A percentile compares a stretch with the other conserved stretches of the same genome.
These are phyloP conservation scores for Scleroderma bovista DNA, from an alignment of 768 basidiomycete species.

Conservation along the genomic window DNA sequence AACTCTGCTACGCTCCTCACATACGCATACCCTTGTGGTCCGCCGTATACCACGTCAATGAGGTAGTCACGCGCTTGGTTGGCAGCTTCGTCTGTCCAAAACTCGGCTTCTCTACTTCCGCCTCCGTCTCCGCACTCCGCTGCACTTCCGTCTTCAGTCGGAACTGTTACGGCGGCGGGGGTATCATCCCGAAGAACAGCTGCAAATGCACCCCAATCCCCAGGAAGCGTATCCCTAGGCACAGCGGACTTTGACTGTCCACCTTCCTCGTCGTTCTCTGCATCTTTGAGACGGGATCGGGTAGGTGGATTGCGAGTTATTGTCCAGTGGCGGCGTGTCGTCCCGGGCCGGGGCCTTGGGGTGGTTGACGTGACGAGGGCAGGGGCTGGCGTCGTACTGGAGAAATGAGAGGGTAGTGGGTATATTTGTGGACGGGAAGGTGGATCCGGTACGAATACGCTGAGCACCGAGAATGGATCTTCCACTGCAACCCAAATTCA, in stretches of 20 bases:
- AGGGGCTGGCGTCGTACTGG: slow-evolving; percentile 11
- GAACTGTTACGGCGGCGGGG: slow-evolving; percentile 22
- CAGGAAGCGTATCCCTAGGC: slow-evolving; percentile 46
- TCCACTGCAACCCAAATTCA: slow-evolving; percentile 55
- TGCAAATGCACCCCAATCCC: slow-evolving; percentile 62
- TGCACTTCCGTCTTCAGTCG: slow-evolving; percentile 12
- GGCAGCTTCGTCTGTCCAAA: slow-evolving; percentile 47
- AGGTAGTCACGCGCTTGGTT: slow-evolving; percentile 61
- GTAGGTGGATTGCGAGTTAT: slow-evolving; percentile 46
- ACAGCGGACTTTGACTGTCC: slow-evolving; percentile 37
- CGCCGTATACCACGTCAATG: slow-evolving; percentile 73
- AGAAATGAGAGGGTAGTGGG: slow-evolving; percentile 24
- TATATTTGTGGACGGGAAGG: slow-evolving; percentile 52
- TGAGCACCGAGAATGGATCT: slow-evolving; percentile 69
- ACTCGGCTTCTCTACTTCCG: slow-evolving; percentile 20
- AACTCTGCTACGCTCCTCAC: slow-evolving; percentile 75
- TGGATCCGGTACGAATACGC: slow-evolving; percentile 55
- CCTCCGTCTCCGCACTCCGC: background rate
- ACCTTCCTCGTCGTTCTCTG: slow-evolving; percentile 39
- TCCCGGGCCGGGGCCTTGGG: slow-evolving; percentile 2
- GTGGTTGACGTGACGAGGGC: background rate
- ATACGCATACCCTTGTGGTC: slow-evolving; percentile 71
- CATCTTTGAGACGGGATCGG: slow-evolving; percentile 47
- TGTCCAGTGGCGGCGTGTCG: slow-evolving; percentile 55
- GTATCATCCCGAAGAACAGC: slow-evolving; percentile 41